Evolutionary conservation across 164 flowering plant genomes (phyloP).

Genomic region (Echeveria elegans): DNA sequence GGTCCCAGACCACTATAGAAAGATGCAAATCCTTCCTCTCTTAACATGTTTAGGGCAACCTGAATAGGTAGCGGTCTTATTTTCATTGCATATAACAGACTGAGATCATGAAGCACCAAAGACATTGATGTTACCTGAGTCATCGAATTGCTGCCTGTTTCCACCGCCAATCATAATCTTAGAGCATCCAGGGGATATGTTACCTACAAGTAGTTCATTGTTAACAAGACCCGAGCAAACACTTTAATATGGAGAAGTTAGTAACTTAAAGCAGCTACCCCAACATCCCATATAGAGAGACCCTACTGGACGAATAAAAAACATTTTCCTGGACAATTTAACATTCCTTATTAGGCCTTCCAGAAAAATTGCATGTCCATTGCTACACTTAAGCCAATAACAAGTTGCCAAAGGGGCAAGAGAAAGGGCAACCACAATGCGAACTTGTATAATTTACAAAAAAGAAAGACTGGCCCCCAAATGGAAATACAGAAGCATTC

Average conservation of each 20-base stretch:
- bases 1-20: constrained; percentile 95
- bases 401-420: background rate
- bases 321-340: background rate
- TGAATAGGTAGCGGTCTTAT: constrained; percentile 19
- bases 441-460: background rate
- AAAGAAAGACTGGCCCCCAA: background rate
- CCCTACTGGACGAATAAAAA: background rate
- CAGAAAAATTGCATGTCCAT: background rate
- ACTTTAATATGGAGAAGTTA: background rate
- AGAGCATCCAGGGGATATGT: constrained; percentile 95
- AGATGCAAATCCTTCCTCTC: constrained; percentile 83
- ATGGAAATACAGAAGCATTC: background rate
- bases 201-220: constrained; percentile 30
- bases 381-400: background rate
- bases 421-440: background rate
- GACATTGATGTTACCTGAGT: constrained; percentile 40
- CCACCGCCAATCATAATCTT: constrained; percentile 89
- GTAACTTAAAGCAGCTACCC: background rate
- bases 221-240: background rate
- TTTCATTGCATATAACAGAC: constrained; percentile 4
- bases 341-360: background rate
- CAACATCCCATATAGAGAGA: background rate
- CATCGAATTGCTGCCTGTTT: constrained; percentile 78
- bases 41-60: constrained; percentile 85
- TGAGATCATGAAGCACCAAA: background rate